Percentiles rank a stretch among this genome's conserved stretches.
phyloP scores from a whole-genome alignment of 2,329 filamentous ascomycete species.

The Amauroascus verrucosus region DNA sequence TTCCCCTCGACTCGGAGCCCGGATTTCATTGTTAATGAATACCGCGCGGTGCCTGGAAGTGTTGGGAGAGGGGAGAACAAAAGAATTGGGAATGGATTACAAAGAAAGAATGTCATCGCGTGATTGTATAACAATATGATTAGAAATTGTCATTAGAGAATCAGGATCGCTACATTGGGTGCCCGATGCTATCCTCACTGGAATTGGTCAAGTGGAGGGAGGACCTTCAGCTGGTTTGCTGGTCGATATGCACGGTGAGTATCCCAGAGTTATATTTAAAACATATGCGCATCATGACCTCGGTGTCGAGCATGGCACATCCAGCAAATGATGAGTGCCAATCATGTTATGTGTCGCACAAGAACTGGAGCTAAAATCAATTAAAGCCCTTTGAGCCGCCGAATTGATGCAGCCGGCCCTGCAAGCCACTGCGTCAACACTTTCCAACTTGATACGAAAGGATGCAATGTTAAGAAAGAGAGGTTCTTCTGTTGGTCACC shows the following conservation, averaged over 20 bases:
- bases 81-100: too few relatives aligned
- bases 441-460: not conserved
- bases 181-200: not conserved
- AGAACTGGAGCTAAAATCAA: slow-evolving; percentile 1
- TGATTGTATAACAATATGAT: too few relatives aligned
- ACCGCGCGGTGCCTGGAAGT: not conserved
- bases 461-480: not conserved
- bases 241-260: too few relatives aligned
- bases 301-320: not conserved
- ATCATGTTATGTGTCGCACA: not conserved
- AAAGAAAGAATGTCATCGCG: too few relatives aligned
- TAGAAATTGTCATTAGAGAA: too few relatives aligned
- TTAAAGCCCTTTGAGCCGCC: slow-evolving; percentile 1
- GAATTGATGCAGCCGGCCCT: not conserved
- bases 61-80: not conserved
- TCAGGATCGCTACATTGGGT: too few relatives aligned
- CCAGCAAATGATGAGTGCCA: not conserved
- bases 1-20: too few relatives aligned
- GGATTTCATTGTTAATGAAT: too few relatives aligned
- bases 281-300: not conserved
- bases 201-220: not conserved
- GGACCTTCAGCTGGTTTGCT: too few relatives aligned
- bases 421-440: slow-evolving; percentile 9
- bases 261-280: not conserved
- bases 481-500: not conserved